Conservation (phyloP, 2,329 filamentous ascomycete genomes). For the Fusarium sp. region DNA sequence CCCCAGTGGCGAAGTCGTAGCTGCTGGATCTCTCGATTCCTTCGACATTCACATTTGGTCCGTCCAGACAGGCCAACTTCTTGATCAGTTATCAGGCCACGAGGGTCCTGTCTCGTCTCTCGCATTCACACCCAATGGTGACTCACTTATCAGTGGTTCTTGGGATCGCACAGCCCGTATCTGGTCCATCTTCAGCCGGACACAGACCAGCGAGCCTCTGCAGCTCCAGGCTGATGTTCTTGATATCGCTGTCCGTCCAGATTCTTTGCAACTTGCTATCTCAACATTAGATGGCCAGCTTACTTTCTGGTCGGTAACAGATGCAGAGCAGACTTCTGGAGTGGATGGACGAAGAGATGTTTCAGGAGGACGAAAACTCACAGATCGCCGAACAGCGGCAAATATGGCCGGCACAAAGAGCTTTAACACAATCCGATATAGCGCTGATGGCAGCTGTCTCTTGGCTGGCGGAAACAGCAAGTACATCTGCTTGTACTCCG, state of each 20-base stretch:
- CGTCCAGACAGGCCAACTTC: conserved; percentile 93
- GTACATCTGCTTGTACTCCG: conserved; percentile 98
- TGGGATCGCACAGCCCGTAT: conserved; percentile 97
- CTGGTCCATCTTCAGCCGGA: conserved; percentile 94
- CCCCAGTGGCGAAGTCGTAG: conserved; percentile 94
- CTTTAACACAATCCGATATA: conserved; percentile 89
- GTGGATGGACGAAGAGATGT: conserved; percentile 92
- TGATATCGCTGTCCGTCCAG: conserved; percentile 85
- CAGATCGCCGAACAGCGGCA: conserved; percentile 89
- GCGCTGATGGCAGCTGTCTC: conserved; percentile 89
- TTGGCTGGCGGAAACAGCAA: conserved; percentile 96
- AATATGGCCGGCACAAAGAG: conserved; percentile 91
- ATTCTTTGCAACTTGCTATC: conserved; percentile 89
- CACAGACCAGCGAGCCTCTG: conserved; percentile 93
- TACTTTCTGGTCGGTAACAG: conserved; percentile 92
- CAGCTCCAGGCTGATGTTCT: conserved; percentile 93
- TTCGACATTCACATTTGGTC: conserved; percentile 99
- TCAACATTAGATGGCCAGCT: conserved; percentile 94
- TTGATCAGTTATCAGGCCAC: conserved; percentile 90
- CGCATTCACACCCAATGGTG: conserved; percentile 87
- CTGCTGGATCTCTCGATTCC: conserved; percentile 92
- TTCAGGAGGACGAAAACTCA: conserved; percentile 88
- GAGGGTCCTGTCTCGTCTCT: conserved; percentile 92
- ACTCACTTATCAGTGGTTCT: conserved; percentile 86
- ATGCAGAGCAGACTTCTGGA: conserved; percentile 85